Evolutionary conservation across 805 yeast species (phyloP).

Genomic region (Yamadazyma phyllophila): DNA sequence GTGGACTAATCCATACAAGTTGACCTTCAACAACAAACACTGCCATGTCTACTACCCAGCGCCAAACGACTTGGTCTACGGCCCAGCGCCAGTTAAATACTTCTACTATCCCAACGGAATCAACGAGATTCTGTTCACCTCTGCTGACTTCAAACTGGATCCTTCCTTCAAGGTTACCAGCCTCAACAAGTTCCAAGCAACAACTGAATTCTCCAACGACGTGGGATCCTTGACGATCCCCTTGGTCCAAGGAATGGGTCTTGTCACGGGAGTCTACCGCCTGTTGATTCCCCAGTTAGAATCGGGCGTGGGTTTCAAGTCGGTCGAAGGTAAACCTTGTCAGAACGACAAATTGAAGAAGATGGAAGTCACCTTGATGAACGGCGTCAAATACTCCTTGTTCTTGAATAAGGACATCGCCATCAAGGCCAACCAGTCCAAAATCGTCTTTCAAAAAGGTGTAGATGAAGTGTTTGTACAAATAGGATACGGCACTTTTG

Average conservation of each 20-base stretch:
- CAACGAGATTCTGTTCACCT: conserved; percentile 14
- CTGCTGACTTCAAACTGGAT: conserved; percentile 10
- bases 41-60: conserved; percentile 15
- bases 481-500: conserved; percentile 24
- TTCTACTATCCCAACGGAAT: conserved; percentile 18
- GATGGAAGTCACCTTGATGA: conserved; percentile 14
- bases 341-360: conserved; percentile 17
- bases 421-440: conserved; percentile 14
- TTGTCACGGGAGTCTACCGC: conserved; percentile 60
- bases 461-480: conserved; percentile 22
- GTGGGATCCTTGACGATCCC: conserved; percentile 58
- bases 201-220: conserved; percentile 12
- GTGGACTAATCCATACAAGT: conserved; percentile 18
- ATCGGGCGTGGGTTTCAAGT: conserved; percentile 44
- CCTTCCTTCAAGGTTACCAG: conserved; percentile 8
- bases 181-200: conserved; percentile 16
- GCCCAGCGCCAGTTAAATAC: conserved; percentile 15
- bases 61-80: conserved; percentile 14
- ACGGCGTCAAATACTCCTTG: conserved; percentile 17
- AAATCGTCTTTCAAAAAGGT: conserved; percentile 18
- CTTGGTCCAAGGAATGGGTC: conserved; percentile 78
- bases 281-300: conserved; percentile 52
- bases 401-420: conserved; percentile 23
- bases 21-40: conserved; percentile 8
- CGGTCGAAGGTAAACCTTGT: conserved; percentile 11